Evolutionary conservation across 768 basidiomycete genomes (phyloP).

Genomic region (Naganishia kalamii): DNA sequence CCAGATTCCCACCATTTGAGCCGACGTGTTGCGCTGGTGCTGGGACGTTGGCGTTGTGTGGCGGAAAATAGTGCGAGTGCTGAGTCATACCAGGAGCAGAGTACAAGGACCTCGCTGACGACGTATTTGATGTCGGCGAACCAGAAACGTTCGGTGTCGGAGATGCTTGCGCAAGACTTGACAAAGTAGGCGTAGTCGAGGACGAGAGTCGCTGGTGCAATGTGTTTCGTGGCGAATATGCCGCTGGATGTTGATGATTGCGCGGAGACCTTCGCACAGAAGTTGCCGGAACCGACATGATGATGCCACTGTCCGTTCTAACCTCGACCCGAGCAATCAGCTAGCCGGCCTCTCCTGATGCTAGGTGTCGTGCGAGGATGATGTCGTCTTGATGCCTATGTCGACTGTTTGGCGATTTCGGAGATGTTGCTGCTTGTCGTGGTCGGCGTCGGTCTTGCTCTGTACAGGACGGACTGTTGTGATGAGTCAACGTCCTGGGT

Average conservation of each 20-base stretch:
- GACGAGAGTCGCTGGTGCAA: conserved; percentile 14
- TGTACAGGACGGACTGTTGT: too few relatives aligned
- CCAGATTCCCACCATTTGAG: not conserved
- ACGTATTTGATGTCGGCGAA: conserved; percentile 1
- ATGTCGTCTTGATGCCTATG: too few relatives aligned
- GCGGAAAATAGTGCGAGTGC: conserved; percentile 2
- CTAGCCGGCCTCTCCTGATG: not conserved
- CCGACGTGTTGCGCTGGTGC: not conserved
- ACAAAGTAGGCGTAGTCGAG: not conserved
- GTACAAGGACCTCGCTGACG: conserved; percentile 1
- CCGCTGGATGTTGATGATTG: conserved; percentile 18
- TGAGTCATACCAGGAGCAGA: conserved; percentile 11
- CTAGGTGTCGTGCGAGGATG: too few relatives aligned
- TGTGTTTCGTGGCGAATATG: conserved; percentile 1
- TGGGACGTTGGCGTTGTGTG: conserved; percentile 12
- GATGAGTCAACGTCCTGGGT: too few relatives aligned
- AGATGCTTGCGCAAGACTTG: not conserved
- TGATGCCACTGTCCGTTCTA: not conserved
- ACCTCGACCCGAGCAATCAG: not conserved
- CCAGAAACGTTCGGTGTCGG: not conserved
- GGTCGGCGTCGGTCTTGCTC: too few relatives aligned
- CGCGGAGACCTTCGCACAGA: conserved; percentile 18
- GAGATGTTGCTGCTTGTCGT: too few relatives aligned
- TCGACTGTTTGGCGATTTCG: too few relatives aligned
- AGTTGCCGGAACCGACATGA: conserved; percentile 3